Base-by-base conservation (phyloP, 106 monocot species). In the Chionographis japonica region DNA sequence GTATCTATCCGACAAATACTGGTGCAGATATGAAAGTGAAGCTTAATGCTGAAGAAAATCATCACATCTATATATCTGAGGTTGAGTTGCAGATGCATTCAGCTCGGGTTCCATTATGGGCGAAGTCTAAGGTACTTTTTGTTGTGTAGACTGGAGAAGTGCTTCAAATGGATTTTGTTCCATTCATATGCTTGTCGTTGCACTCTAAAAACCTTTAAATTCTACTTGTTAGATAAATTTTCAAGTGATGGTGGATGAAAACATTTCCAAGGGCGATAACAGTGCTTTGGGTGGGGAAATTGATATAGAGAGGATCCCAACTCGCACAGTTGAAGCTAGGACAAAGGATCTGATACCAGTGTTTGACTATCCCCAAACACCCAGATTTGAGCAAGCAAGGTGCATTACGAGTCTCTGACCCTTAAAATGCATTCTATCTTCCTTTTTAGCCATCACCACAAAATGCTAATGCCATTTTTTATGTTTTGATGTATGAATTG, bases 41-140 rank as follows among this genome's bases (percentile, higher is more conserved):
- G 51, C 57, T 50, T 50, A 70, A 19, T 54, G 49, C 63, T 57
- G 91, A 95, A 56, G 94, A 84, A 62, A 81, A 73, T 62, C 73
- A 81, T 58, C 78, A 76, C 51, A 65, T 74, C 41, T 86, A 86
- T 73, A 81, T 95, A 63, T 95, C 95, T 70, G 86, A 91, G 71
- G 86, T 86, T 73, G 95, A 95, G 69, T 80, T 95, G 69, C 81
- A 86, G 56, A 91, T 76, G 65, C 91, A 95, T 81, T 66, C 76
- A 68, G 71, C 60, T 52, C 61, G 46, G 63, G 37, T 58, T 14
- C 86, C 88, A 52, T 64, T 95, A 36, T 95, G 95, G 95, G 72
- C 79, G 43, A 85, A 71, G 76, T 74, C 85, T 69, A 74, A 80
- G 90, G 94, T 90, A 84, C 40, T 61, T 72, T 8, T 39, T 13